These are phyloP conservation scores for Podospora pseudocomata DNA, from an alignment of 495 filamentous ascomycete species.

Conservation along the genomic window DNA sequence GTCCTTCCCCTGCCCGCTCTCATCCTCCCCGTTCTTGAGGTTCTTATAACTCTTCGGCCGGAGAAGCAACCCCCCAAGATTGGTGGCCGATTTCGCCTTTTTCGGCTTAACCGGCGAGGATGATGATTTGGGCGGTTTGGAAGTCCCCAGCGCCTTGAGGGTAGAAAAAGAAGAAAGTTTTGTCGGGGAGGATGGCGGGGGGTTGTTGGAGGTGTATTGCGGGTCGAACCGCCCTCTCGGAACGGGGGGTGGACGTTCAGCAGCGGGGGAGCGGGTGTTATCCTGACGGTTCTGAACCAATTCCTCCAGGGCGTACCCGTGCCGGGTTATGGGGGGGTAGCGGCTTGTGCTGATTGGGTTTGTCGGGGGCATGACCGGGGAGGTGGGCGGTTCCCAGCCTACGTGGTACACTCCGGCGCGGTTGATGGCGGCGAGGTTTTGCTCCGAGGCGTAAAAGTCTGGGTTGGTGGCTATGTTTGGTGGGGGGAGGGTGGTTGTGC, in stretches of 20 bases:
- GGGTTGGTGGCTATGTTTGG: slow-evolving; percentile 23
- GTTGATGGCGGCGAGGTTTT: slow-evolving; percentile 9
- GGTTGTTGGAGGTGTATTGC: slow-evolving; percentile 6
- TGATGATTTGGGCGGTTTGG: slow-evolving; percentile 36
- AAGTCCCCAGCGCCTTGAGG: slow-evolving; percentile 53
- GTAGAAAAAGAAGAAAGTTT: slow-evolving; percentile 64
- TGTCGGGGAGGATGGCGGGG: slow-evolving; percentile 39
- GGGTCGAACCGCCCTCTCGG: background rate
- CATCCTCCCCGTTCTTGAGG: slow-evolving; percentile 40
- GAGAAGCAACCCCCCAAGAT: slow-evolving; percentile 53
- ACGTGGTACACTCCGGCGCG: slow-evolving; percentile 20
- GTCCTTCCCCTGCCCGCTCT: slow-evolving; percentile 50
- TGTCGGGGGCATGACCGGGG: background rate
- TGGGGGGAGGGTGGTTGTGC: slow-evolving; percentile 35
- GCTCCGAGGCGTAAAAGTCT: slow-evolving; percentile 18
- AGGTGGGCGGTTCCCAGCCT: slow-evolving; percentile 16
- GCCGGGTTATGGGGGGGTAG: slow-evolving; percentile 19
- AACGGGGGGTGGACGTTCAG: background rate
- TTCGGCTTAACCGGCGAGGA: slow-evolving; percentile 46
- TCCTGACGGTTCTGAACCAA: slow-evolving; percentile 49
- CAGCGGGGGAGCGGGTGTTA: slow-evolving; percentile 23
- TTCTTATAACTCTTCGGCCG: slow-evolving; percentile 60
- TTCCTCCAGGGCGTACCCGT: slow-evolving; percentile 46
- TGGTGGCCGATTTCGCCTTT: slow-evolving; percentile 81
- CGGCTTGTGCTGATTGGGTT: background rate